Percentiles rank a stretch among this genome's conserved stretches.
These are phyloP conservation scores for Candida khao-thaluensis DNA, from an alignment of 805 yeast genomes.

Conservation along the genomic window DNA sequence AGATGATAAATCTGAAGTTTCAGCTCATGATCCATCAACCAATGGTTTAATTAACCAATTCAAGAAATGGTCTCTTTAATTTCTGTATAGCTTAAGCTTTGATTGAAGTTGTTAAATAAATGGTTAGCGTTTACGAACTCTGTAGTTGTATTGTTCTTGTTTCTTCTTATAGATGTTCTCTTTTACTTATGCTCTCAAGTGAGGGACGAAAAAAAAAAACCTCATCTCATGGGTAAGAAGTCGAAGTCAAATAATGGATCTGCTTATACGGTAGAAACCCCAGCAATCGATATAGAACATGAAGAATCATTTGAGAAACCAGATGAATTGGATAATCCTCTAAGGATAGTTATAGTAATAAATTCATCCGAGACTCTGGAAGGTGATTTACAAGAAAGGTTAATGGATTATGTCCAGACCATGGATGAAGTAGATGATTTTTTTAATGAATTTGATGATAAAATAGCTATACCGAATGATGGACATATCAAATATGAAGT, in stretches of 20 bases:
- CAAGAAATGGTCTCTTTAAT: slow-evolving; percentile 64
- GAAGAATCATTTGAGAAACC: slow-evolving; percentile 10
- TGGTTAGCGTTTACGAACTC: background rate
- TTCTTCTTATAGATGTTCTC: too few relatives aligned
- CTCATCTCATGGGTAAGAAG: slow-evolving; percentile 11
- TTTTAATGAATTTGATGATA: slow-evolving; percentile 52
- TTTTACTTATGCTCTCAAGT: too few relatives aligned
- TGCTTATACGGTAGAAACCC: slow-evolving; percentile 7
- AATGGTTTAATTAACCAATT: slow-evolving; percentile 92
- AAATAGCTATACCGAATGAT: slow-evolving; percentile 54
- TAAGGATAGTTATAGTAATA: slow-evolving; percentile 44
- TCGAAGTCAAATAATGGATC: slow-evolving; percentile 14
- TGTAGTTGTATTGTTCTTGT: background rate
- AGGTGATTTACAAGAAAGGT: slow-evolving; percentile 50
- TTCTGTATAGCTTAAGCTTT: too few relatives aligned
- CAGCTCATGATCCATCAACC: slow-evolving; percentile 86
- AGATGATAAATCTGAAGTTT: slow-evolving; percentile 55
- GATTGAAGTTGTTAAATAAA: slow-evolving; percentile 1
- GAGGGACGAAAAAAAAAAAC: slow-evolving; percentile 2
- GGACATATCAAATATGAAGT: slow-evolving; percentile 57
- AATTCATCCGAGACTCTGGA: slow-evolving; percentile 34
- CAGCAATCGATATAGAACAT: slow-evolving; percentile 12
- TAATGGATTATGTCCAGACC: slow-evolving; percentile 44
- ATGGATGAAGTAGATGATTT: slow-evolving; percentile 49
- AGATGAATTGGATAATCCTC: slow-evolving; percentile 46